phyloP scores from a whole-genome alignment of 768 basidiomycete genomes.

The Trametes villosa region DNA sequence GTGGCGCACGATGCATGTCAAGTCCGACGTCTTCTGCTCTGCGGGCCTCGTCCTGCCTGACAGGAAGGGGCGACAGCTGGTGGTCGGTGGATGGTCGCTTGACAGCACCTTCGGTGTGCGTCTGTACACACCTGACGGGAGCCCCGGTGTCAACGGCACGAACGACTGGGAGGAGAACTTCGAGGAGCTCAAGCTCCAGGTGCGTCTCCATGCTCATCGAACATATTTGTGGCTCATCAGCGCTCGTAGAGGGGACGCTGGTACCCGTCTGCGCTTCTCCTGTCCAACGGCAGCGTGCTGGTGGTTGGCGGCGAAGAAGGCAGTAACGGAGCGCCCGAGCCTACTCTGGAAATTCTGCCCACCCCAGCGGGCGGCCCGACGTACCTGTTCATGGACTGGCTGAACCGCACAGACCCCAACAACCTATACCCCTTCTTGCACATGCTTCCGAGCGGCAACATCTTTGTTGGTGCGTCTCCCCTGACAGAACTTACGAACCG shows the following conservation, averaged over 20 bases:
- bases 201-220: conserved; percentile 30
- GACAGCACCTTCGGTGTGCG: conserved; percentile 75
- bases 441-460: conserved; percentile 66
- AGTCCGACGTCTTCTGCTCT: conserved; percentile 82
- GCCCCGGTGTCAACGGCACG: conserved; percentile 68
- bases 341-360: conserved; percentile 74
- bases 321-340: conserved; percentile 66
- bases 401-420: conserved; percentile 74
- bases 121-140: conserved; percentile 72
- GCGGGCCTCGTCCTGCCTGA: conserved; percentile 76
- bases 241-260: conserved; percentile 59
- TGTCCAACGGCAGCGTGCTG: conserved; percentile 75
- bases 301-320: conserved; percentile 79
- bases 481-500: neutral
- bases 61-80: conserved; percentile 66
- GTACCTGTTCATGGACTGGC: conserved; percentile 62
- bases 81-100: conserved; percentile 73
- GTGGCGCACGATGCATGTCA: conserved; percentile 79
- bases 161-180: conserved; percentile 82
- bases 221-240: neutral
- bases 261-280: conserved; percentile 70
- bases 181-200: conserved; percentile 61
- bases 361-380: conserved; percentile 68
- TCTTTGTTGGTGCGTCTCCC: conserved; percentile 70
- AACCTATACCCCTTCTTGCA: conserved; percentile 81